phyloP scores from a whole-genome alignment of 345 rosid genomes.

The Populus pruinosa region DNA sequence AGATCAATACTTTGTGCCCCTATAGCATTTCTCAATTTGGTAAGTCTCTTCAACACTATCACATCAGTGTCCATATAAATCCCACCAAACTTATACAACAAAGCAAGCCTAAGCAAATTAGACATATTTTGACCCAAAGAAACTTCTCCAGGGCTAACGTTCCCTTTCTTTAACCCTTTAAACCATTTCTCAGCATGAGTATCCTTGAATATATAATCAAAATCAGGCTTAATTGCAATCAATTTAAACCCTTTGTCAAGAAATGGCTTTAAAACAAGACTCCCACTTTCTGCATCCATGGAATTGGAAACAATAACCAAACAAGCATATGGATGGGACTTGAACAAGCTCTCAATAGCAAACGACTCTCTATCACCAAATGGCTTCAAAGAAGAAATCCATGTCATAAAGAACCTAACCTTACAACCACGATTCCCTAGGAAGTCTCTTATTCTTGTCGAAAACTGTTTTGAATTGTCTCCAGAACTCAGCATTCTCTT shows the following conservation, averaged over 20 bases:
- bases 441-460: slow-evolving; percentile 40
- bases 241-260: slow-evolving; percentile 46
- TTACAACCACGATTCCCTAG: slow-evolving; percentile 51
- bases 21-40: slow-evolving; percentile 49
- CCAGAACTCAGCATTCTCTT: slow-evolving; percentile 21
- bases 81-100: slow-evolving; percentile 85
- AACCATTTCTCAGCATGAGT: slow-evolving; percentile 76
- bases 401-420: slow-evolving; percentile 80
- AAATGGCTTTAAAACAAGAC: slow-evolving; percentile 43
- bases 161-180: slow-evolving; percentile 44
- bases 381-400: slow-evolving; percentile 68
- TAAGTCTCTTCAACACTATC: slow-evolving; percentile 47
- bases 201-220: slow-evolving; percentile 48
- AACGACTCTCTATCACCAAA: slow-evolving; percentile 62
- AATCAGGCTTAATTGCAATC: slow-evolving; percentile 61
- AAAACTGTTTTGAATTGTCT: slow-evolving; percentile 38
- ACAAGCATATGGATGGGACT: slow-evolving; percentile 60
- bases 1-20: slow-evolving; percentile 73
- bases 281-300: slow-evolving; percentile 57
- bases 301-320: slow-evolving; percentile 70
- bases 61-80: slow-evolving; percentile 77
- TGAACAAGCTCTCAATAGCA: slow-evolving; percentile 61
- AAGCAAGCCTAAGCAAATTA: slow-evolving; percentile 64
- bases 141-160: slow-evolving; percentile 65
- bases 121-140: slow-evolving; percentile 89